Percentiles rank a stretch among this genome's conserved stretches.
Conservation (phyloP, 495 filamentous ascomycete genomes). For the Penicillium samsonianum region DNA sequence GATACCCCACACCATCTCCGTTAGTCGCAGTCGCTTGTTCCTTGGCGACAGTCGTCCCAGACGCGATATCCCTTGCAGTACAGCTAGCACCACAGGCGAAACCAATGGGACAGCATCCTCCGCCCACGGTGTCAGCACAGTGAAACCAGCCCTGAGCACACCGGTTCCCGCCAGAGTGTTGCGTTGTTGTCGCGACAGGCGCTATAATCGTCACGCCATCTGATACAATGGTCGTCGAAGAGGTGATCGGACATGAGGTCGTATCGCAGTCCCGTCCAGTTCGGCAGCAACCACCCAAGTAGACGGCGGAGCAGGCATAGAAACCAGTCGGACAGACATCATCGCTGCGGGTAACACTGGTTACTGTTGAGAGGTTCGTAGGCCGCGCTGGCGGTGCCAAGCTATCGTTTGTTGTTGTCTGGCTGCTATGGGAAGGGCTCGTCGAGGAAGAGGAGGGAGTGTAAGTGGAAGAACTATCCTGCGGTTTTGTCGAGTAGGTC, state of each 20-base stretch:
- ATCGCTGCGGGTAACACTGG: constrained; percentile 24
- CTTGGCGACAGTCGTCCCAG: constrained; percentile 60
- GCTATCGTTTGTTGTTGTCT: constrained; percentile 24
- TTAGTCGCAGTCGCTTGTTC: constrained; percentile 34
- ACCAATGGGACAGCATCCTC: constrained; percentile 78
- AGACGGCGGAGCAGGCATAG: constrained; percentile 68
- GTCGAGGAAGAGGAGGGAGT: constrained; percentile 18
- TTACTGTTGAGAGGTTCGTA: constrained; percentile 41
- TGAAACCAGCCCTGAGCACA: constrained; percentile 80
- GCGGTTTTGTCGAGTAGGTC: constrained; percentile 39
- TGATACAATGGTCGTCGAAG: constrained; percentile 60
- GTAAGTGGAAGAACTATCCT: constrained; percentile 30
- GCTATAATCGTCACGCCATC: constrained; percentile 68
- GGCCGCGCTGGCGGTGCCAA: constrained; percentile 54
- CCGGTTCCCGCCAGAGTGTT: constrained; percentile 21
- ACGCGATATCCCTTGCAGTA: constrained; percentile 50
- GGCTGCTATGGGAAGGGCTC: neutral
- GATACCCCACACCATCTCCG: constrained; percentile 1
- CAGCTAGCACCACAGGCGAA: constrained; percentile 76
- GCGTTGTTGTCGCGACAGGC: constrained; percentile 49
- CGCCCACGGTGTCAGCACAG: constrained; percentile 64
- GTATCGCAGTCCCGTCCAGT: constrained; percentile 79
- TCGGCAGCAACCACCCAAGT: constrained; percentile 75
- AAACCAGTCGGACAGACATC: constrained; percentile 66
- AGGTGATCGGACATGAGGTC: constrained; percentile 63